Conservation (phyloP, 2,329 filamentous ascomycete genomes). For the Trichoderma lentiforme region DNA sequence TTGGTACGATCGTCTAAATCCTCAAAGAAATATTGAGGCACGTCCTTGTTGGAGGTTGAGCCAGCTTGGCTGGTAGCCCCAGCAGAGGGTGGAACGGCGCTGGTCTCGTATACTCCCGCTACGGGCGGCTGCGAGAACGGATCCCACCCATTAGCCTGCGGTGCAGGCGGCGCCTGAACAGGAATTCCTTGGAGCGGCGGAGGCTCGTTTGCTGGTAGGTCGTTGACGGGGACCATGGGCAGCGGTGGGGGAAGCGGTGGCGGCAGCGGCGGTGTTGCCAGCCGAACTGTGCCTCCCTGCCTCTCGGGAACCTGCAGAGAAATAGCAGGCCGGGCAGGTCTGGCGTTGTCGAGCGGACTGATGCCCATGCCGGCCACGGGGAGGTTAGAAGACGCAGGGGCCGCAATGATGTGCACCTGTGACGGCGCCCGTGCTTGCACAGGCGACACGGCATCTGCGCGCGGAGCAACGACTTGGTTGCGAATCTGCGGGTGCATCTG, state of each 20-base stretch:
- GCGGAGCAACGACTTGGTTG: conserved; percentile 1
- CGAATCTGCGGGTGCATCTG: conserved; percentile 11
- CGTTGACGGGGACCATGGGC: conserved; percentile 52
- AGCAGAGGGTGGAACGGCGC: not conserved
- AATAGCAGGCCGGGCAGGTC: conserved; percentile 37
- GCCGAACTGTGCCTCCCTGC: conserved; percentile 55
- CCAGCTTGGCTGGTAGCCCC: not conserved
- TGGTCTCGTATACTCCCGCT: conserved; percentile 19
- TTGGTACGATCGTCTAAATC: conserved; percentile 49
- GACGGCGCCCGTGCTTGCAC: not conserved
- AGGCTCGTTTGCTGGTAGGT: conserved; percentile 25
- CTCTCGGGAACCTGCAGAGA: conserved; percentile 48
- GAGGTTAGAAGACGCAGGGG: not conserved
- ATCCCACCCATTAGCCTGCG: conserved; percentile 19
- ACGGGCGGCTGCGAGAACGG: conserved; percentile 24
- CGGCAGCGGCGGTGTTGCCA: conserved; percentile 55
- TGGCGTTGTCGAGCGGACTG: conserved; percentile 17
- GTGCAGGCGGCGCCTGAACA: not conserved
- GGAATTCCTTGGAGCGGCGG: not conserved
- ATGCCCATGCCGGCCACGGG: not conserved
- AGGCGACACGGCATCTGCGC: not conserved
- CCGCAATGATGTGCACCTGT: not conserved
- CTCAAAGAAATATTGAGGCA: conserved; percentile 36
- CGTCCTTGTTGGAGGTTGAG: conserved; percentile 5
- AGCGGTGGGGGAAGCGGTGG: conserved; percentile 33